These are phyloP conservation scores for Carnegiea gigantea DNA, from an alignment of 179 eudicot species.

Conservation along the genomic window DNA sequence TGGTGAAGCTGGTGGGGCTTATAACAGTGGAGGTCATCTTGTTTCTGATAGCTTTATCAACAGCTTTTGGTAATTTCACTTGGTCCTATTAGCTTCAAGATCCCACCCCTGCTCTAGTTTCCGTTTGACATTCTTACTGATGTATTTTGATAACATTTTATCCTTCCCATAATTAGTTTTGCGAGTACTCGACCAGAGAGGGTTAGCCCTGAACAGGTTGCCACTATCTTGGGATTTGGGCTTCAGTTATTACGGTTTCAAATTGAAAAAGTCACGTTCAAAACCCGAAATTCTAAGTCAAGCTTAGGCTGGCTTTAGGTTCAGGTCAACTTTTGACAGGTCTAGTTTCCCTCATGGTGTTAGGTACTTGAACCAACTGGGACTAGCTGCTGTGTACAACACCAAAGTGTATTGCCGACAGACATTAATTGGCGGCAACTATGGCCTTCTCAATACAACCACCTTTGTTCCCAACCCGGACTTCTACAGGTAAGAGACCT, in stretches of 20 bases:
- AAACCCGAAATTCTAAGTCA: neutral
- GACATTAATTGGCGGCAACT: conserved; percentile 81
- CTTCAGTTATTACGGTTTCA: neutral
- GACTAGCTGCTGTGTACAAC: conserved; percentile 71
- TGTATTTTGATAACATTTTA: neutral
- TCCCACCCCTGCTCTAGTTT: too few species aligned
- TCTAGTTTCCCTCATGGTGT: conserved; percentile 1
- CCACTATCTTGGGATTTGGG: neutral
- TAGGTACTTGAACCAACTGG: conserved; percentile 98
- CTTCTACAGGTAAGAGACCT: conserved; percentile 66
- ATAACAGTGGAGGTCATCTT: conserved; percentile 74
- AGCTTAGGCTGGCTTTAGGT: neutral
- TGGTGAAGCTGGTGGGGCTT: conserved; percentile 97
- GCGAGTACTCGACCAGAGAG: neutral
- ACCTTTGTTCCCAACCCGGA: conserved; percentile 89
- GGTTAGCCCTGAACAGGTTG: too few species aligned
- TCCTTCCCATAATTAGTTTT: neutral
- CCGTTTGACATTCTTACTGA: neutral
- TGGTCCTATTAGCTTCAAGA: neutral
- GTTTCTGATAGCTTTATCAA: conserved; percentile 72
- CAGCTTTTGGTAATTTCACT: conserved; percentile 76
- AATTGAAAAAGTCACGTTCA: neutral
- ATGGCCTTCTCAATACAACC: conserved; percentile 71
- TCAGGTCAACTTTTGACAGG: neutral
- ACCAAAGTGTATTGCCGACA: conserved; percentile 97